Base-by-base conservation (phyloP, 2,329 filamentous ascomycete genomes). In the Rhynchosporium graminicola region DNA sequence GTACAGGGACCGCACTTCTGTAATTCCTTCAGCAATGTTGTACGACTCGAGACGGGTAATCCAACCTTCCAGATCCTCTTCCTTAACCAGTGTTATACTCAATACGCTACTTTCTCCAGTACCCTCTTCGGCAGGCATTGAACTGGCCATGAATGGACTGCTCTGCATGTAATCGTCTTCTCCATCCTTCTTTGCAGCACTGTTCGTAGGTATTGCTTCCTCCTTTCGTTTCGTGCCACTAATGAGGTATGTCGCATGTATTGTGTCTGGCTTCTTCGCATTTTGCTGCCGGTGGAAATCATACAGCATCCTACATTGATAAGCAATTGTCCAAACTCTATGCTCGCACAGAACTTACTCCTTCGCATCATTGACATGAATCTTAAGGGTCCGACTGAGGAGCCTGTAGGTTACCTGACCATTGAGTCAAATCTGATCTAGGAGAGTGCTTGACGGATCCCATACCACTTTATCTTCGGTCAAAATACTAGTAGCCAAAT, bases 241-340 rank as follows among this genome's bases (percentile, higher is more conserved):
- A 51, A 99, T 74, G 55, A 97, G 80, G 76, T 97, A 99, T n/a
- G 92, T 97, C 50, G 94, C 95, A 77, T 96, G 86, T n/a, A 97
- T 80, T 31, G 86, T 88, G 28, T 86, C 83, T 0, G 89, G 82
- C 64, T 87, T 89, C 75, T 89, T 91, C 60, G 80, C 81, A 75
- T 92, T 96, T 74, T 96, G 90, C 61, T 82, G 84, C 65, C 83
- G 81, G 75, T 97, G 86, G 69, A 96, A 98, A 38, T 96, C 90
- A 76, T 86, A 96, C 15, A 93, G 85, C 84, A 95, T 96, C 75
- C 89, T 96, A 58, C 20, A n/a, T 67, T 63, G 29, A 59, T 65
- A 46, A 71, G 43, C 20, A 50, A 38, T 33, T 42, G 46, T 45
- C 6, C 0, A 45, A 29, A 13, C 29, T 26, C 43, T 12, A 40